phyloP scores from a whole-genome alignment of 1,284 basidiomycete species.

The Papiliotrema fonsecae region DNA sequence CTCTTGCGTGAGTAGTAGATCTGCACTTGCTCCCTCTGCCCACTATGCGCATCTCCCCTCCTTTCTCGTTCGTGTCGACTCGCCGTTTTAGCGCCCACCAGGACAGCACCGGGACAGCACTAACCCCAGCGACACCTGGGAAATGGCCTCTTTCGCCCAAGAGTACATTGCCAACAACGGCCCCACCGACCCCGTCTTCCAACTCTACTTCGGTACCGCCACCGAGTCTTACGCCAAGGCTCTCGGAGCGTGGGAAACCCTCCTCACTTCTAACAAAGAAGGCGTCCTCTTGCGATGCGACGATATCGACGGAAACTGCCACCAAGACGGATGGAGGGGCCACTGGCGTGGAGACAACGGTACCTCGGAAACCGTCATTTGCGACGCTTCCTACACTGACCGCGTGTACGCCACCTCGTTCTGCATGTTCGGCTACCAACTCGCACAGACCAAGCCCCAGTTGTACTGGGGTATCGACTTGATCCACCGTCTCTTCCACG shows the following conservation, averaged over 20 bases:
- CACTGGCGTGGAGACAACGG: constrained; percentile 50
- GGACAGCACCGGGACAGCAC: not conserved
- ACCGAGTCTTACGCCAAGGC: constrained; percentile 29
- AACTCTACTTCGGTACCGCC: constrained; percentile 45
- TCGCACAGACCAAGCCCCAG: constrained; percentile 31
- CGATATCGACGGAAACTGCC: constrained; percentile 44
- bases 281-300: constrained; percentile 47
- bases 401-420: constrained; percentile 32
- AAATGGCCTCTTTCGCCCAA: constrained; percentile 33
- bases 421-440: constrained; percentile 42
- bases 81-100: too few relatives aligned
- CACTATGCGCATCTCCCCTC: not conserved
- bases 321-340: constrained; percentile 42
- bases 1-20: constrained; percentile 23
- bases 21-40: not conserved
- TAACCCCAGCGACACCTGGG: constrained; percentile 35
- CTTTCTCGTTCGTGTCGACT: too few relatives aligned
- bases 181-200: constrained; percentile 36
- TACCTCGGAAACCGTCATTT: constrained; percentile 49
- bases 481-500: constrained; percentile 48
- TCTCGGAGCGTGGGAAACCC: constrained; percentile 37
- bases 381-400: constrained; percentile 36
- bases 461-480: constrained; percentile 47
- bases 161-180: constrained; percentile 43
- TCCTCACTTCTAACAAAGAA: constrained; percentile 40